Evolutionary conservation across 495 filamentous ascomycete species (phyloP).

Genomic region (Tuber microsphaerosporum): DNA sequence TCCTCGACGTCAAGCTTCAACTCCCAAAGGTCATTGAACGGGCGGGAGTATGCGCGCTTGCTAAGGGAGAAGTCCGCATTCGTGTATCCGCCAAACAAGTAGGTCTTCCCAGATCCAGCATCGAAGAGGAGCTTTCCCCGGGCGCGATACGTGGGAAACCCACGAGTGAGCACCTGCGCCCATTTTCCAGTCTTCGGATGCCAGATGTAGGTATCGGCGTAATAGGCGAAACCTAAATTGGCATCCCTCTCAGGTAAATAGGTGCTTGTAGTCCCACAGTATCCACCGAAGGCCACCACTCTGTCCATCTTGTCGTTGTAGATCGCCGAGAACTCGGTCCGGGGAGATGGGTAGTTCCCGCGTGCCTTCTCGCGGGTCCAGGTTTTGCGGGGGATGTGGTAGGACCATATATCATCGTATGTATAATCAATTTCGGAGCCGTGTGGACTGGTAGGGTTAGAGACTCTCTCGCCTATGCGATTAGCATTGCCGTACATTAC

Average conservation of each 20-base stretch:
- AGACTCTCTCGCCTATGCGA: conserved; percentile 27
- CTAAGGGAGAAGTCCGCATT: conserved; percentile 31
- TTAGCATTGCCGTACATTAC: conserved; percentile 36
- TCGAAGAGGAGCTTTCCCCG: conserved; percentile 26
- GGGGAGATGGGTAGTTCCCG: conserved; percentile 32
- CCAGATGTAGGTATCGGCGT: conserved; percentile 32
- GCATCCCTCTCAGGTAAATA: conserved; percentile 22
- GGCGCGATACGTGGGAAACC: conserved; percentile 32
- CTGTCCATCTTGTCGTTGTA: conserved; percentile 18
- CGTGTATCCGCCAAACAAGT: conserved; percentile 33
- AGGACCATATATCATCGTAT: conserved; percentile 34
- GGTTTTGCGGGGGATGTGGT: conserved; percentile 17
- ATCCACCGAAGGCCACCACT: conserved; percentile 25
- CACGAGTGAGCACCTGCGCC: conserved; percentile 29
- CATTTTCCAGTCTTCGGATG: conserved; percentile 22
- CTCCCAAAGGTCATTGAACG: conserved; percentile 34
- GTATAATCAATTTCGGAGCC: conserved; percentile 32
- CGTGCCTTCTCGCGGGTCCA: conserved; percentile 30
- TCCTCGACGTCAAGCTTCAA: conserved; percentile 33
- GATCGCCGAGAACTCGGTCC: conserved; percentile 27
- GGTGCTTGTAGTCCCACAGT: conserved; percentile 32
- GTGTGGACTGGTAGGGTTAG: conserved; percentile 12
- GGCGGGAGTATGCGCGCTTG: conserved; percentile 20
- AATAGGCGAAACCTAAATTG: conserved; percentile 30
- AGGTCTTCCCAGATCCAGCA: conserved; percentile 18